phyloP scores from a whole-genome alignment of 371 early-diverging fungal species.

The Rhizopus arrhizus region DNA sequence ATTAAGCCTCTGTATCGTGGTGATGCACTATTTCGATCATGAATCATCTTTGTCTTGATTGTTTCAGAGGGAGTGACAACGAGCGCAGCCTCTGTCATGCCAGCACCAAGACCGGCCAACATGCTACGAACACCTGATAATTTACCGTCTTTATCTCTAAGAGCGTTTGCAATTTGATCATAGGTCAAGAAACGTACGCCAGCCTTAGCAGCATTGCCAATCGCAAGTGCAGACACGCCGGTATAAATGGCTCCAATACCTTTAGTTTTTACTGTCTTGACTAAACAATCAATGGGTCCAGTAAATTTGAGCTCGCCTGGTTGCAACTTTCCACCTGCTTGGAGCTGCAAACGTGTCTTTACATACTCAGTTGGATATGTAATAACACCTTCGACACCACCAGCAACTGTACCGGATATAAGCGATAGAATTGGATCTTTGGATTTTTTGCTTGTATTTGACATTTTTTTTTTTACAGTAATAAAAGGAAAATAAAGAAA shows the following conservation, averaged over 20 bases:
- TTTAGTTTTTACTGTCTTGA: conserved; percentile 62
- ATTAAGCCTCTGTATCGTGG: conserved; percentile 81
- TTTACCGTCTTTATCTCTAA: conserved; percentile 74
- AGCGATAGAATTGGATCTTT: conserved; percentile 62
- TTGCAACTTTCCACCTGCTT: conserved; percentile 56
- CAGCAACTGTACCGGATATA: conserved; percentile 83
- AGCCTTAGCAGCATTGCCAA: conserved; percentile 90
- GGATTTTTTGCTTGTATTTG: conserved; percentile 21
- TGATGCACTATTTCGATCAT: conserved; percentile 66
- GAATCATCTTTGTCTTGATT: conserved; percentile 90
- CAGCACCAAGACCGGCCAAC: conserved; percentile 88
- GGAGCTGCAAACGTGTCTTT: conserved; percentile 92
- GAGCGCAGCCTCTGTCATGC: conserved; percentile 82
- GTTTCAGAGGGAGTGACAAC: conserved; percentile 93
- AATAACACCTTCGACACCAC: conserved; percentile 82
- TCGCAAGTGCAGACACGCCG: conserved; percentile 82
- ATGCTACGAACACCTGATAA: conserved; percentile 66
- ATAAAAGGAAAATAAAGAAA: conserved; percentile 3
- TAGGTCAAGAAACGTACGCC: conserved; percentile 90
- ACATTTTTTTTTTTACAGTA: conserved; percentile 7
- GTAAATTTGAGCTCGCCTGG: conserved; percentile 60
- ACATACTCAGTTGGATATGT: conserved; percentile 94
- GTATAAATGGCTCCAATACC: conserved; percentile 79
- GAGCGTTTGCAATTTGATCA: conserved; percentile 75
- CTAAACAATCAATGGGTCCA: conserved; percentile 82